Percentiles rank a stretch among this genome's conserved stretches.
Evolutionary conservation across 495 filamentous ascomycete genomes (phyloP).

Genomic region (Talaromyces stipitatus): DNA sequence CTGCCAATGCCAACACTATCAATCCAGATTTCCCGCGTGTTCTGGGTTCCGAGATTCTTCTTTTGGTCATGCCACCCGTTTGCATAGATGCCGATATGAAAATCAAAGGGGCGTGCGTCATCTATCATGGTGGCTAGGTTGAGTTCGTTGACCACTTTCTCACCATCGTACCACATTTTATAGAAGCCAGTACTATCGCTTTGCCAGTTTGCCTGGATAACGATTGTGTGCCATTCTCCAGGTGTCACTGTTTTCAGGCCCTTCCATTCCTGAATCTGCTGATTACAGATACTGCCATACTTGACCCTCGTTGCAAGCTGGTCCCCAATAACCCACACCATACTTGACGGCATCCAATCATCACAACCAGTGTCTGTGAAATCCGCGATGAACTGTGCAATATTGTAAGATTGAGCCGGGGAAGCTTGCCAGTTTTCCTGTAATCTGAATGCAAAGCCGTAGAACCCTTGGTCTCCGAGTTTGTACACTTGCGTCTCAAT

Average conservation of each 20-base stretch:
- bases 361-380: constrained; percentile 42
- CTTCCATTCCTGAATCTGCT: constrained; percentile 21
- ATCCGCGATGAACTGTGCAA: constrained; percentile 51
- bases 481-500: constrained; percentile 38
- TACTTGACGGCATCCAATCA: constrained; percentile 44
- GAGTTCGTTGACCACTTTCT: constrained; percentile 35
- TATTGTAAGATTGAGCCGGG: constrained; percentile 41
- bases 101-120: constrained; percentile 40
- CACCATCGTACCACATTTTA: constrained; percentile 45
- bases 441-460: constrained; percentile 49
- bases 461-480: constrained; percentile 43
- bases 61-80: constrained; percentile 48
- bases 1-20: constrained; percentile 45
- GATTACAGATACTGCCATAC: constrained; percentile 33
- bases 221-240: constrained; percentile 43
- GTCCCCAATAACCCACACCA: constrained; percentile 44
- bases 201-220: constrained; percentile 43
- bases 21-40: constrained; percentile 43
- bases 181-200: constrained; percentile 37
- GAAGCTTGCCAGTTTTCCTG: constrained; percentile 41
- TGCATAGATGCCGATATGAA: constrained; percentile 47
- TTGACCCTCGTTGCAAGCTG: constrained; percentile 41
- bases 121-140: constrained; percentile 38
- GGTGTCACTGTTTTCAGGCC: constrained; percentile 31
- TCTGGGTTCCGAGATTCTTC: constrained; percentile 36